Conservation (phyloP, 2,329 filamentous ascomycete genomes). For the Dactylellina parvicollis region DNA sequence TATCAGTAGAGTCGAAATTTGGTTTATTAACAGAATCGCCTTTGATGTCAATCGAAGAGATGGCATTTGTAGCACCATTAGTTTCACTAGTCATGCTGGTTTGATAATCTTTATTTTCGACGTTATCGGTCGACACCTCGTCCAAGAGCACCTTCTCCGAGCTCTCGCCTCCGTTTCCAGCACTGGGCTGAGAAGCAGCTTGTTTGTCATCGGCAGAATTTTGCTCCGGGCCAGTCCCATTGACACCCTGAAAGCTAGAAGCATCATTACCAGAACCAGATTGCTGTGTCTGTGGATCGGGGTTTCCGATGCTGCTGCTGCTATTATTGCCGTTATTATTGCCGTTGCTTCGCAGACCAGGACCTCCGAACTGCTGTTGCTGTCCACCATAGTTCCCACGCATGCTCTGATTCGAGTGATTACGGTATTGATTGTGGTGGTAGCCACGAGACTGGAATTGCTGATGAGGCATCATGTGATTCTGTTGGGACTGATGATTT, state of each 20-base stretch:
- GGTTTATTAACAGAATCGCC: conserved; percentile 28
- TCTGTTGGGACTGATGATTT: conserved; percentile 58
- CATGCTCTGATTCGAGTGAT: conserved; percentile 53
- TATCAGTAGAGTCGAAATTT: conserved; percentile 34
- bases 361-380: conserved; percentile 50
- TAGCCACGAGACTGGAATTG: conserved; percentile 55
- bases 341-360: conserved; percentile 26
- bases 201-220: conserved; percentile 52
- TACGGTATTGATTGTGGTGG: conserved; percentile 54
- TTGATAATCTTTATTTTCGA: conserved; percentile 39
- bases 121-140: conserved; percentile 33
- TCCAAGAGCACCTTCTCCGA: conserved; percentile 48
- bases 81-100: conserved; percentile 52
- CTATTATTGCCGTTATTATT: conserved; percentile 32
- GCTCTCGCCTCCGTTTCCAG: conserved; percentile 32
- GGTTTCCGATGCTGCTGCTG: conserved; percentile 34
- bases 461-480: conserved; percentile 55
- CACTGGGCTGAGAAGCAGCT: not conserved
- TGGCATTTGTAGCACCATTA: conserved; percentile 53
- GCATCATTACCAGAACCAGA: conserved; percentile 37
- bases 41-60: conserved; percentile 52
- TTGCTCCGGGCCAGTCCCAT: conserved; percentile 39
- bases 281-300: conserved; percentile 41
- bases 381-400: conserved; percentile 53
- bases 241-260: conserved; percentile 32